Percentiles rank a stretch among this genome's conserved stretches.
phyloP scores from a whole-genome alignment of 306 rosid genomes.

The Alnus rubra region DNA sequence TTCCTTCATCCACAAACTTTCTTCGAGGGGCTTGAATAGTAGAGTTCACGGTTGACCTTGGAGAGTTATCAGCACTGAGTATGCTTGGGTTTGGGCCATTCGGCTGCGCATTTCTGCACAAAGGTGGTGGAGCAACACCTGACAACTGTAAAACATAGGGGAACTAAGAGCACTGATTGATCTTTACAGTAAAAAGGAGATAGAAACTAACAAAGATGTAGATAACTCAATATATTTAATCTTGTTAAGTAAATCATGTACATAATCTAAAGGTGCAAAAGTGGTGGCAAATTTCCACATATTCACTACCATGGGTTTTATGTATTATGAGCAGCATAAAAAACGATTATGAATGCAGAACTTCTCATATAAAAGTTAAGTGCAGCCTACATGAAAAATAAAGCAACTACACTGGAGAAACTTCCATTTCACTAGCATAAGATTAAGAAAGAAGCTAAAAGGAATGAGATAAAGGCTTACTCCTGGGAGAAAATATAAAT shows the following conservation, averaged over 20 bases:
- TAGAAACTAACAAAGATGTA: background rate
- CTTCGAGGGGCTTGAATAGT: conserved; percentile 93
- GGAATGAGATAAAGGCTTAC: background rate
- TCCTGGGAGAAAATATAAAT: no score
- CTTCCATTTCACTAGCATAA: background rate
- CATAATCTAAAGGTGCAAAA: background rate
- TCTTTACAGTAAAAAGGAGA: conserved; percentile 4
- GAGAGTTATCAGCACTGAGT: conserved; percentile 62
- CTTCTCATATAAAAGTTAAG: background rate
- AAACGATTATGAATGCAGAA: background rate
- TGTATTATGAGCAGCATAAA: background rate
- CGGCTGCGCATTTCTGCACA: conserved; percentile 71
- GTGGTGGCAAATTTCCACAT: background rate
- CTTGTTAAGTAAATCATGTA: background rate
- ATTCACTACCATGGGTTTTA: background rate
- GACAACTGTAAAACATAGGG: conserved; percentile 67
- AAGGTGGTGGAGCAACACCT: conserved; percentile 82
- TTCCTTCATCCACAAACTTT: conserved; percentile 96
- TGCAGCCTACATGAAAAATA: background rate
- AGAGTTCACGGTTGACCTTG: conserved; percentile 81
- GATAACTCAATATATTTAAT: background rate
- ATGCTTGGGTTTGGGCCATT: conserved; percentile 66
- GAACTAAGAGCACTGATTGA: conserved; percentile 21
- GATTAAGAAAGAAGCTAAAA: background rate
- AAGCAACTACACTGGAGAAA: background rate